Conservation (phyloP, 495 filamentous ascomycete species). For the Penicillium waksmanii region DNA sequence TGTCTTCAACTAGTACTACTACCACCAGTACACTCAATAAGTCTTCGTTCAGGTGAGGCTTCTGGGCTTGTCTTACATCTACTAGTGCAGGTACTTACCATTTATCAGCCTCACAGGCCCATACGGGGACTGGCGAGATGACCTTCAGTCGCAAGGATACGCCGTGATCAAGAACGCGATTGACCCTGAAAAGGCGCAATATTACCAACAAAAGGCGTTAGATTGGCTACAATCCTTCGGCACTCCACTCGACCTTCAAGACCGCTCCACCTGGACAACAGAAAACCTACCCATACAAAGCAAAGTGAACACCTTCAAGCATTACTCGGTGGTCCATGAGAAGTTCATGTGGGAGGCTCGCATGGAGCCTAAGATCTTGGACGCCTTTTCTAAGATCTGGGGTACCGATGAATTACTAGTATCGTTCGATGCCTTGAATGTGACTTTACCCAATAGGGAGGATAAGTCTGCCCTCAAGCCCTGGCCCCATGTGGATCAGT, state of each 20-base stretch:
- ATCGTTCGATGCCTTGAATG: conserved; percentile 27
- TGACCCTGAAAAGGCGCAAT: conserved; percentile 23
- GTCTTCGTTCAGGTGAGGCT: neutral
- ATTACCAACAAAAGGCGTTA: conserved; percentile 31
- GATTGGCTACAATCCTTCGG: conserved; percentile 34
- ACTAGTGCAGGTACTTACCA: no score
- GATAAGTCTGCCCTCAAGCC: conserved; percentile 21
- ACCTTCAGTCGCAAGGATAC: conserved; percentile 36
- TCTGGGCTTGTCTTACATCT: no score
- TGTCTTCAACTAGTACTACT: neutral
- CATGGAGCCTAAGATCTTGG: conserved; percentile 39
- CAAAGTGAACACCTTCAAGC: conserved; percentile 32
- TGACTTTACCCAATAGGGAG: conserved; percentile 21
- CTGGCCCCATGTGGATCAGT: conserved; percentile 33
- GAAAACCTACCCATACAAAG: conserved; percentile 36
- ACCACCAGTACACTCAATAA: conserved; percentile 5
- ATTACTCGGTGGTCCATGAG: conserved; percentile 45
- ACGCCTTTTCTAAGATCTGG: conserved; percentile 35
- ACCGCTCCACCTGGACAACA: conserved; percentile 36
- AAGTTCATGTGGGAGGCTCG: conserved; percentile 53
- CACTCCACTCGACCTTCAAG: conserved; percentile 28
- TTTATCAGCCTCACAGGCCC: conserved; percentile 20
- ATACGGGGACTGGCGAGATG: conserved; percentile 39
- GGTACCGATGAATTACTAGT: conserved; percentile 28
- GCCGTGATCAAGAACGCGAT: conserved; percentile 35